Evolutionary conservation across 768 basidiomycete genomes (phyloP), one percentile per base, ranked within the genome.

Genomic region (Agaricus sinodeliciosus): DNA sequence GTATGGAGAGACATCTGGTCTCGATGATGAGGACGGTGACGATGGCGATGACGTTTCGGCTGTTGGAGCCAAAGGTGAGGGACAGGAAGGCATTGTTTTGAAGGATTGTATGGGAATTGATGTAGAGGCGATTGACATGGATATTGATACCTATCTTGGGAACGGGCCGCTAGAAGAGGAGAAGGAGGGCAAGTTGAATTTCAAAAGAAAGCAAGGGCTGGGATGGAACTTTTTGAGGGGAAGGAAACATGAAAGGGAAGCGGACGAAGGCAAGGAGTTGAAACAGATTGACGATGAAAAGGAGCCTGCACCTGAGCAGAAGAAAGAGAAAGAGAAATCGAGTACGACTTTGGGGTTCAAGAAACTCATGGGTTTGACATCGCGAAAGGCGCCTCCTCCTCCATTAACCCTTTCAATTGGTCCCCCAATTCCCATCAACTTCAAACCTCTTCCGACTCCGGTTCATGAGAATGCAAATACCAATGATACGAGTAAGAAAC

Each of bases 51-150:
- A 16, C 19, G 31, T 40, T 41, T 13, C 42, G 9, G 31, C 37
- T 34, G 45, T 54, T n/a, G 52, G 52, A n/a, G 52, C 45, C 37
- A 54, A 25, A 19, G 52, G 52, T 19, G 52, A 54, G 12, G 52
- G 52, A 15, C 52, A 54, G 27, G 52, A 54, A 12, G 52, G 52
- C 16, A 54, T 48, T 12, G 52, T 48, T n/a, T 48, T 54, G 45
- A 40, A 44, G 18, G 59, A 58, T 19, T 54, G 49, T 39, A 68
- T 69, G 64, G 69, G 66, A 2, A 65, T 70, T 48, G 65, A 68
- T 49, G 52, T 71, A 5, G 70, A 72, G 37, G 57, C 58, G 12
- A 72, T 75, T 70, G 73, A 74, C 50, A 55, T 71, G 43, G 69
- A 66, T 46, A 62, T 53, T n/a, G 59, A 60, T 42, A 25, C 52